Percentiles rank a stretch among this genome's conserved stretches.
phyloP scores from a whole-genome alignment of 768 basidiomycete species.

The Neoboletus subvelutipes region DNA sequence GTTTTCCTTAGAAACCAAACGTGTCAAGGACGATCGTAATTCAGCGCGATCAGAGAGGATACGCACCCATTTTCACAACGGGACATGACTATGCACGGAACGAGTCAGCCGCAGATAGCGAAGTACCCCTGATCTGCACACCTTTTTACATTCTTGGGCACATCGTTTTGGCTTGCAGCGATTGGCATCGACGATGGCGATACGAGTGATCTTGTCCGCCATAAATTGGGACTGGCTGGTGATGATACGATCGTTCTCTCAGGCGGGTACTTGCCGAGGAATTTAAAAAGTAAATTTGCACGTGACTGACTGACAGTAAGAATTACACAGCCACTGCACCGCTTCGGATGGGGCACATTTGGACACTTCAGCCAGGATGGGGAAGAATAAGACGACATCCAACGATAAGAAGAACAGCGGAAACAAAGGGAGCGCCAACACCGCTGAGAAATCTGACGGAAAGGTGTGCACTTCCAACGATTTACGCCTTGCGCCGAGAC shows the following conservation, averaged over 20 bases:
- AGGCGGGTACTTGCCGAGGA: background rate
- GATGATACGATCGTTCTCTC: conserved; percentile 7
- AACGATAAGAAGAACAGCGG: conserved; percentile 24
- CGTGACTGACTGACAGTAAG: conserved; percentile 13
- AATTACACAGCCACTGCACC: conserved; percentile 9
- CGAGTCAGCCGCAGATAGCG: conserved; percentile 8
- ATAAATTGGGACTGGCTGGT: conserved; percentile 37
- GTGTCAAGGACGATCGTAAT: background rate
- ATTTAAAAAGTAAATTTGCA: background rate
- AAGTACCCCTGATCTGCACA: conserved; percentile 25
- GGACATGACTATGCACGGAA: conserved; percentile 72
- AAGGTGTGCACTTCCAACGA: conserved; percentile 22
- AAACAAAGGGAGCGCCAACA: conserved; percentile 16
- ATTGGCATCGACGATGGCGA: conserved; percentile 91
- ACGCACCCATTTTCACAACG: conserved; percentile 93
- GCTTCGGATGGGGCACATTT: background rate
- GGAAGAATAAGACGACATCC: conserved; percentile 29
- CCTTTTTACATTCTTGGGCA: conserved; percentile 98
- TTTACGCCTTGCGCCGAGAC: background rate
- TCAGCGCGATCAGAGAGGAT: conserved; percentile 3
- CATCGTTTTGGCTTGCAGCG: conserved; percentile 96
- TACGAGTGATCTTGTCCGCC: conserved; percentile 97
- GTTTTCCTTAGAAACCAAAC: conserved; percentile 61
- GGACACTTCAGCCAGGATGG: conserved; percentile 16
- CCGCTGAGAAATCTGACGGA: conserved; percentile 19